Conservation (phyloP, 352 stramenopile genomes). For the Globisporangium yorkense region DNA sequence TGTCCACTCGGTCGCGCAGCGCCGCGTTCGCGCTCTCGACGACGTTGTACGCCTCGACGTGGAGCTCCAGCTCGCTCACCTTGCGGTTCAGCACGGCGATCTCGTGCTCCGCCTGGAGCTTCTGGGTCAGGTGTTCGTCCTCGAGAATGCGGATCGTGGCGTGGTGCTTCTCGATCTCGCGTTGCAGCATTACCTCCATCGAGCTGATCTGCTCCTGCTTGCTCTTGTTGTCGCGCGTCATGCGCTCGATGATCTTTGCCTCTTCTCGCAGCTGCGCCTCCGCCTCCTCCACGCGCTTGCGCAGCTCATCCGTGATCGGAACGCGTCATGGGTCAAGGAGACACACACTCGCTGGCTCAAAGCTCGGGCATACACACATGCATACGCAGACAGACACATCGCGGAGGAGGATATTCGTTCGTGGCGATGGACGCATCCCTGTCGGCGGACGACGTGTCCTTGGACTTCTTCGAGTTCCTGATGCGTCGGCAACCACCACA, state of each 20-base stretch:
- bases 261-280: conserved; percentile 71
- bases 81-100: conserved; percentile 55
- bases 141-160: conserved; percentile 47
- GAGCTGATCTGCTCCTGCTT: conserved; percentile 70
- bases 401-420: conserved; percentile 64
- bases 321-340: conserved; percentile 18
- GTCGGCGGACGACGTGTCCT: conserved; percentile 10
- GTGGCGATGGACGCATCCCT: conserved; percentile 53
- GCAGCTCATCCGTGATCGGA: conserved; percentile 48
- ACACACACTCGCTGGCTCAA: background rate
- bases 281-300: conserved; percentile 61
- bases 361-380: background rate
- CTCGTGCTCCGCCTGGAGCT: conserved; percentile 49
- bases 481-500: background rate
- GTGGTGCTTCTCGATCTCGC: conserved; percentile 59
- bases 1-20: conserved; percentile 47
- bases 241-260: conserved; percentile 77
- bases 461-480: conserved; percentile 14
- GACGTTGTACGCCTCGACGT: conserved; percentile 68
- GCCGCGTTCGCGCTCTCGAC: conserved; percentile 51
- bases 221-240: conserved; percentile 66
- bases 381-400: background rate
- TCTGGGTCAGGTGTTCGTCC: conserved; percentile 53
- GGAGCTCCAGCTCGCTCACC: conserved; percentile 51
- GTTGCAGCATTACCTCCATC: conserved; percentile 55